Evolutionary conservation across 371 early-diverging fungal genomes (phyloP).

Genomic region (Mortierella sp.): DNA sequence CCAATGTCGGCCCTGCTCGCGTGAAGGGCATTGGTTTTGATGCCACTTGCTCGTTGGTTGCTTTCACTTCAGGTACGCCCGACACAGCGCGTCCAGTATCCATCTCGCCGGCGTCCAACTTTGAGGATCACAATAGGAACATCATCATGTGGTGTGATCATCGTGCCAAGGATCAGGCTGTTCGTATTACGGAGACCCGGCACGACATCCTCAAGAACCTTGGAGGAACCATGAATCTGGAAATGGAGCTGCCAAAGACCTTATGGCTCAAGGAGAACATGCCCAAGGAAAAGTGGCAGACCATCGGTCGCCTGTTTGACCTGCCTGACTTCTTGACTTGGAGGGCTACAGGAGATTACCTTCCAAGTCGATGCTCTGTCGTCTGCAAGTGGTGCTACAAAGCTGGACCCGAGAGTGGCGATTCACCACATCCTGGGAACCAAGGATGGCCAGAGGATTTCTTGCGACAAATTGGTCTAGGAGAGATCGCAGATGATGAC

Average conservation of each 20-base stretch:
- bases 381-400: slow-evolving; percentile 79
- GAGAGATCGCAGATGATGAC: slow-evolving; percentile 59
- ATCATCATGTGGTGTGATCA: slow-evolving; percentile 86
- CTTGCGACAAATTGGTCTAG: slow-evolving; percentile 66
- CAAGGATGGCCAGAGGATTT: slow-evolving; percentile 73
- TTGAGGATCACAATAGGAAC: slow-evolving; percentile 60
- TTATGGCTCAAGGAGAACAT: slow-evolving; percentile 75
- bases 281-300: slow-evolving; percentile 59
- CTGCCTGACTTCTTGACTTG: slow-evolving; percentile 78
- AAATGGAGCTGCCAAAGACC: slow-evolving; percentile 83
- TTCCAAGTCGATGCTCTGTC: slow-evolving; percentile 72
- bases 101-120: slow-evolving; percentile 57
- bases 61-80: slow-evolving; percentile 54
- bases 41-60: slow-evolving; percentile 81
- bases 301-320: slow-evolving; percentile 72
- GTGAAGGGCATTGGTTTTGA: slow-evolving; percentile 80
- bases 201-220: slow-evolving; percentile 69
- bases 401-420: slow-evolving; percentile 47
- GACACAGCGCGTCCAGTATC: slow-evolving; percentile 62
- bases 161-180: slow-evolving; percentile 73
- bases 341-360: slow-evolving; percentile 66
- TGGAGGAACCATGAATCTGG: slow-evolving; percentile 74
- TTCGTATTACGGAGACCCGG: slow-evolving; percentile 68
- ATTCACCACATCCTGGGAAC: slow-evolving; percentile 5
- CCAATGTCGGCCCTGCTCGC: slow-evolving; percentile 52